Evolutionary conservation across 2,329 filamentous ascomycete species (phyloP).

Genomic region (Colletotrichum chlorophyti): DNA sequence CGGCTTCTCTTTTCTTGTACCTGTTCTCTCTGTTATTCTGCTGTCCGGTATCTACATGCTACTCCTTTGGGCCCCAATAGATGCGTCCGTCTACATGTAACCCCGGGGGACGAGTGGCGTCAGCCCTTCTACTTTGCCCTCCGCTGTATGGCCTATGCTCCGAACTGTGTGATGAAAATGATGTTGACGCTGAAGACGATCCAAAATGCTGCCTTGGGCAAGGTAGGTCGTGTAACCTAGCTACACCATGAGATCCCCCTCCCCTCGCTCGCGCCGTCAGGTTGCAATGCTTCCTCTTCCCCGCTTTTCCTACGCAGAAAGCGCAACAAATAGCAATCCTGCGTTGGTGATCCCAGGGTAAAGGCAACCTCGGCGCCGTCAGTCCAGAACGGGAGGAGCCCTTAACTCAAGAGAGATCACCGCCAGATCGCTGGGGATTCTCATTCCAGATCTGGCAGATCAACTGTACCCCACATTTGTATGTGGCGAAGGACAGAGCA

Average conservation of each 20-base stretch:
- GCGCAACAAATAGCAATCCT: background rate
- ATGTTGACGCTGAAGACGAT: background rate
- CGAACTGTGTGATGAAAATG: constrained; percentile 1
- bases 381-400: too few relatives aligned
- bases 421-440: background rate
- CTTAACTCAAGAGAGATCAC: background rate
- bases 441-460: background rate
- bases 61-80: too few relatives aligned
- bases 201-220: background rate
- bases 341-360: too few relatives aligned
- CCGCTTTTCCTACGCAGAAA: background rate
- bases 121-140: background rate
- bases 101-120: background rate
- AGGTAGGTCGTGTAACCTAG: background rate
- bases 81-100: background rate
- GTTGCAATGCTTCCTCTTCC: background rate
- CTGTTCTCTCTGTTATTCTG: too few relatives aligned
- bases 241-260: background rate
- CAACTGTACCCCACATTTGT: background rate
- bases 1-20: too few relatives aligned
- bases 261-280: background rate
- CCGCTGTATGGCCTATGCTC: constrained; percentile 4
- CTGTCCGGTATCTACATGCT: too few relatives aligned
- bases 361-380: too few relatives aligned
- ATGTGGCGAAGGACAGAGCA: constrained; percentile 15